Evolutionary conservation across 176 grass and related monocot species (phyloP).

Genomic region (Urochloa ruziziensis): DNA sequence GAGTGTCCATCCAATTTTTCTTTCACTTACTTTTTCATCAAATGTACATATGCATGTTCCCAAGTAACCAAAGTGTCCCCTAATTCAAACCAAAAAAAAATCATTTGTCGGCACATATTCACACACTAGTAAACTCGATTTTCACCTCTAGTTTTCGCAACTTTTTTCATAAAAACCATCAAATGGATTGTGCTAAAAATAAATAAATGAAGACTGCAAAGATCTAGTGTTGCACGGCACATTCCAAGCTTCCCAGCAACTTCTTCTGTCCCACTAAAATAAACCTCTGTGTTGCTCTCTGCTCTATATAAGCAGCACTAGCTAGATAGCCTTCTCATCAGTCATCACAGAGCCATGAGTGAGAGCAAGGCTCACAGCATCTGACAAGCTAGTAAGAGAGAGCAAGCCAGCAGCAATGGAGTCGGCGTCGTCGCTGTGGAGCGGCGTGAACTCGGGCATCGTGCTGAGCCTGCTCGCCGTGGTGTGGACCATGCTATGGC

Average conservation of each 20-base stretch:
- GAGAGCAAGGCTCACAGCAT: background rate
- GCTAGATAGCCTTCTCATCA: no score
- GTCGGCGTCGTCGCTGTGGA: background rate
- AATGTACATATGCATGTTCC: background rate
- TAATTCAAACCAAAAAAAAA: background rate
- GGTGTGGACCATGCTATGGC: background rate
- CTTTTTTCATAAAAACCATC: background rate
- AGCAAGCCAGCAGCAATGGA: background rate
- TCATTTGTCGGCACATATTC: no score
- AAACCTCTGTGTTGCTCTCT: background rate
- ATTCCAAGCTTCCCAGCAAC: background rate
- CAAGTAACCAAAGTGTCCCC: background rate
- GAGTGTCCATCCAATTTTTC: background rate
- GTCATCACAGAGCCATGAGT: background rate
- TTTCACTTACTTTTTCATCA: background rate
- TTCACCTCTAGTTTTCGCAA: no score
- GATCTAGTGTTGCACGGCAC: background rate
- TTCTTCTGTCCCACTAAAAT: background rate
- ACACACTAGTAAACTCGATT: no score
- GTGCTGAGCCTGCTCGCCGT: constrained; percentile 8
- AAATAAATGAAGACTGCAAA: background rate
- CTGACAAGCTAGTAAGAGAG: background rate
- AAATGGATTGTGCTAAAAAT: background rate
- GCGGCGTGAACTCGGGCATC: constrained; percentile 7
- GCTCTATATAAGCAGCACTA: no score